phyloP scores from a whole-genome alignment of 192 early-diverging fungal species.

The Entomortierella parvispora region DNA sequence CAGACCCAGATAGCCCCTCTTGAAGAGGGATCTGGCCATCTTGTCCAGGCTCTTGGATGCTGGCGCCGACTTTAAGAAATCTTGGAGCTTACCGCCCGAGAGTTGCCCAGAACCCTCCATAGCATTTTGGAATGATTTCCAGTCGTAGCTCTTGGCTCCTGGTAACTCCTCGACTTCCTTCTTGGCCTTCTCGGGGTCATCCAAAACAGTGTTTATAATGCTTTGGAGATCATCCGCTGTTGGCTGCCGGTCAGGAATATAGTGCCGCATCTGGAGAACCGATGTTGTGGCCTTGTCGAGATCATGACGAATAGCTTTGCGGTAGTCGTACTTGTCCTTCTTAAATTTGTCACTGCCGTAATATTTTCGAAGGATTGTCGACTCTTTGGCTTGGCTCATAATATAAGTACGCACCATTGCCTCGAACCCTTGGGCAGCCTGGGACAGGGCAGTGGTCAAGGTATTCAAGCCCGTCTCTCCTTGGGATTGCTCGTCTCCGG shows the following conservation, averaged over 20 bases:
- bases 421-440: constrained; percentile 5
- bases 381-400: too few species aligned
- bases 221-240: constrained; percentile 10
- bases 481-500: constrained; percentile 9
- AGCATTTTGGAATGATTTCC: constrained; percentile 2
- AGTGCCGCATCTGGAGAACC: too few species aligned
- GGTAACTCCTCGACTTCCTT: constrained; percentile 3
- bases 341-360: constrained; percentile 2
- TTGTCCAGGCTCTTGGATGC: not conserved
- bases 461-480: too few species aligned
- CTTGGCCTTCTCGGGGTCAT: not conserved
- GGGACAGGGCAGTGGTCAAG: not conserved
- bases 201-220: not conserved
- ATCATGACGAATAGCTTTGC: too few species aligned
- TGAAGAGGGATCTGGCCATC: not conserved
- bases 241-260: constrained; percentile 7
- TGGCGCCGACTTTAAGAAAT: not conserved
- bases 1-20: not conserved
- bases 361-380: too few species aligned
- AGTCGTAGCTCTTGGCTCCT: constrained; percentile 12
- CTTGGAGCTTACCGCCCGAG: not conserved
- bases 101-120: not conserved
- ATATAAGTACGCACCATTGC: not conserved
- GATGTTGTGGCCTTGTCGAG: too few species aligned
- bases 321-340: too few species aligned